Conservation (phyloP, 441 rosid species). For the Adansonia gregorii region DNA sequence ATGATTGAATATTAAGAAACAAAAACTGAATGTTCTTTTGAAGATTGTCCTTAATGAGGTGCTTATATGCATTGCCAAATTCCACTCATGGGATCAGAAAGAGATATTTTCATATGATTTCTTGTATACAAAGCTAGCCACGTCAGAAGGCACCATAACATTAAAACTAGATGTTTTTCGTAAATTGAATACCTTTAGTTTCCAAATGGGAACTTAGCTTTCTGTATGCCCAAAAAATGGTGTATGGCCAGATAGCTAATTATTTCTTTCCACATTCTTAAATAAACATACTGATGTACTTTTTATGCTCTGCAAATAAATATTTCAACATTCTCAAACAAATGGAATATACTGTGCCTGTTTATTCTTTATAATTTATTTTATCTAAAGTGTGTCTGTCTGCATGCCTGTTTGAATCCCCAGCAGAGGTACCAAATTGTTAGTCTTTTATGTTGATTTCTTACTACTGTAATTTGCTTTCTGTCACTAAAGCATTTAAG, state of each 20-base stretch:
- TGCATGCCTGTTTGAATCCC: background rate
- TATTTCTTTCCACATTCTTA: background rate
- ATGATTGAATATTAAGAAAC: background rate
- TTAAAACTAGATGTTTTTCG: background rate
- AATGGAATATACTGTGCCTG: conserved; percentile 7
- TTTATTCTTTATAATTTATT: background rate
- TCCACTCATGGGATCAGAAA: background rate
- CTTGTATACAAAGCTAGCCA: background rate
- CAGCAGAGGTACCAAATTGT: background rate
- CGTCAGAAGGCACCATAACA: background rate
- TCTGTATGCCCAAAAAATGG: background rate
- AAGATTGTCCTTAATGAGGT: background rate
- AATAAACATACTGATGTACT: background rate
- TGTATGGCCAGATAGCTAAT: background rate
- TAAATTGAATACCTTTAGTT: background rate
- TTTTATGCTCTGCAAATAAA: conserved; percentile 3
- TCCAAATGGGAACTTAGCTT: background rate
- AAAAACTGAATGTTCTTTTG: background rate
- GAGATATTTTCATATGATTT: conserved; percentile 10
- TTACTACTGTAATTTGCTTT: background rate
- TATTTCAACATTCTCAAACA: background rate
- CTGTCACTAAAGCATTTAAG: background rate
- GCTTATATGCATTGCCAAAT: conserved; percentile 8
- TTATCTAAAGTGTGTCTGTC: background rate
- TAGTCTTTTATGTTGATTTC: conserved; percentile 4